These are phyloP conservation scores for Penicillium sp. DNA, from an alignment of 2,329 filamentous ascomycete genomes.

Conservation along the genomic window DNA sequence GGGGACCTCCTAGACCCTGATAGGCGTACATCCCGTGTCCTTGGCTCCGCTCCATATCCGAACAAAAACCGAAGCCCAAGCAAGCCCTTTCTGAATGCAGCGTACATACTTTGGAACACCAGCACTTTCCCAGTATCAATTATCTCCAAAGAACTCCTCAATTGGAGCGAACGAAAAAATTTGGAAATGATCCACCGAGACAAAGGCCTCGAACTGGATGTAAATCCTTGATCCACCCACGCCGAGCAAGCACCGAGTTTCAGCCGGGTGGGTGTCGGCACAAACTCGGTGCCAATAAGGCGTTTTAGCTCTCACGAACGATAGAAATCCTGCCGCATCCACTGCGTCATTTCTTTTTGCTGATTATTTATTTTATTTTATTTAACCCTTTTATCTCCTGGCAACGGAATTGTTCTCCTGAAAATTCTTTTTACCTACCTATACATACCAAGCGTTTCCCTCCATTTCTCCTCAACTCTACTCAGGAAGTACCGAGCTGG, in stretches of 20 bases:
- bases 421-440: neutral
- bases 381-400: neutral
- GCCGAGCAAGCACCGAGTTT: conserved; percentile 15
- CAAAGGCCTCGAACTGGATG: no score
- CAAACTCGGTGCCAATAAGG: conserved; percentile 5
- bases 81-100: neutral
- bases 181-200: no score
- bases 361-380: neutral
- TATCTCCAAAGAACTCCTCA: neutral
- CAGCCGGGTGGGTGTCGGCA: conserved; percentile 13
- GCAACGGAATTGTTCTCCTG: neutral
- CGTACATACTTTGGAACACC: neutral
- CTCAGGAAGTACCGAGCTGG: neutral
- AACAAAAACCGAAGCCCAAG: neutral
- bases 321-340: neutral
- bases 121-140: neutral
- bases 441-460: neutral
- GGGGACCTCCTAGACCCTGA: no score
- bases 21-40: neutral
- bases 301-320: neutral
- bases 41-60: neutral
- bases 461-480: neutral
- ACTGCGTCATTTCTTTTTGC: neutral
- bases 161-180: neutral
- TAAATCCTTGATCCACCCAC: no score